phyloP scores from a whole-genome alignment of 192 early-diverging fungal species.

The Coemansia sp. region DNA sequence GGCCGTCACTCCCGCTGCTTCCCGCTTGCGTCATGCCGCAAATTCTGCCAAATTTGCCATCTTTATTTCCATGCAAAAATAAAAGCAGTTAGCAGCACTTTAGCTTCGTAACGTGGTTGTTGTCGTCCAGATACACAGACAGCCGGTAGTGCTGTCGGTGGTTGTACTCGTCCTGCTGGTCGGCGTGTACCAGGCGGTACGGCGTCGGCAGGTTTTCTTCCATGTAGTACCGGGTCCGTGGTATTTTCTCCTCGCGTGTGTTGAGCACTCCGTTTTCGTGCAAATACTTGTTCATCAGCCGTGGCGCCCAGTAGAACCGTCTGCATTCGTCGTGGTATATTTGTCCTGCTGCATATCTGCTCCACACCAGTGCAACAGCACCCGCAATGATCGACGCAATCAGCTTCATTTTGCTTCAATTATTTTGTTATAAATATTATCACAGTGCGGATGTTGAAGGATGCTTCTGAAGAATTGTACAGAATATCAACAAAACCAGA shows the following conservation, averaged over 20 bases:
- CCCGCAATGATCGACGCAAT: conserved; percentile 4
- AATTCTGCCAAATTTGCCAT: not conserved
- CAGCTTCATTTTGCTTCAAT: not conserved
- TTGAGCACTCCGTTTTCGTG: conserved; percentile 49
- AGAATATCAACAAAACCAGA: no score
- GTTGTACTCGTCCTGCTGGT: conserved; percentile 47
- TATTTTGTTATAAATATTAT: not conserved
- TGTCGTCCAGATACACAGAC: conserved; percentile 40
- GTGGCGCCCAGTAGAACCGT: conserved; percentile 50
- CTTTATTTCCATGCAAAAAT: no score
- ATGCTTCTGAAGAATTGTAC: no score
- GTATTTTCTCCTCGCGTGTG: conserved; percentile 38
- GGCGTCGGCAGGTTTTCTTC: conserved; percentile 49
- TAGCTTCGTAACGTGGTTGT: conserved; percentile 54
- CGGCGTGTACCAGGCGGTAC: conserved; percentile 37
- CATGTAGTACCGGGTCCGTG: conserved; percentile 26
- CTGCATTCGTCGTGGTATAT: conserved; percentile 49
- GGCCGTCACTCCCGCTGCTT: not conserved
- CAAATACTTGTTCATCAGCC: conserved; percentile 53
- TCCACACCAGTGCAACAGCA: conserved; percentile 1
- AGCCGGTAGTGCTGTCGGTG: conserved; percentile 51
- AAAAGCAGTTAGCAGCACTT: conserved; percentile 33
- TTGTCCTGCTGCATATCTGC: conserved; percentile 20
- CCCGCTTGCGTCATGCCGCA: not conserved
- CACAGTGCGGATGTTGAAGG: no score